A percentile compares a stretch with the other conserved stretches of the same genome.
Conservation (phyloP, 352 stramenopile species). For the Phytopythium aichiense region DNA sequence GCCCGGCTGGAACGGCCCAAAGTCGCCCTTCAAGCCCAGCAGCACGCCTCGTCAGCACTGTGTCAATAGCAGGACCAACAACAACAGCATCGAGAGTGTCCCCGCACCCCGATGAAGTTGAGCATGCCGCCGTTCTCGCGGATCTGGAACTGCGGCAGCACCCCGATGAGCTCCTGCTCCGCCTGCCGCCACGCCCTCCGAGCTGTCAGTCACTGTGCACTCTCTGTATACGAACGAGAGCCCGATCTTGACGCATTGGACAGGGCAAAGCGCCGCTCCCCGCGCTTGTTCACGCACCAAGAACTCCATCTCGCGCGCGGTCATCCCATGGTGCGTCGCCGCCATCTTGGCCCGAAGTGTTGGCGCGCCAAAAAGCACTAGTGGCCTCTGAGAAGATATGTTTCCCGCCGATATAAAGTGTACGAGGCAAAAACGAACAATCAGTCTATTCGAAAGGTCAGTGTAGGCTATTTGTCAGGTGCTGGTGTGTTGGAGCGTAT, state of each 20-base stretch:
- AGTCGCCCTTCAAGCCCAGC: conserved; percentile 49
- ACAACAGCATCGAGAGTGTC: no score
- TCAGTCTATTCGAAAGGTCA: no score
- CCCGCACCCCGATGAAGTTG: conserved; percentile 69
- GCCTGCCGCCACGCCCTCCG: conserved; percentile 28
- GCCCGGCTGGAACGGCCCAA: conserved; percentile 84
- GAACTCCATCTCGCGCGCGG: conserved; percentile 79
- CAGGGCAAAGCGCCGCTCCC: background rate
- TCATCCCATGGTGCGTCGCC: conserved; percentile 21
- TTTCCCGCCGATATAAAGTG: background rate
- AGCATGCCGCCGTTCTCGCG: conserved; percentile 72
- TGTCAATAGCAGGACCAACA: background rate
- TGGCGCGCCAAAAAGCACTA: background rate
- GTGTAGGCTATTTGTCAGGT: no score
- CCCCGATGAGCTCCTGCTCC: conserved; percentile 83
- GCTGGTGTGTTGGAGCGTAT: background rate
- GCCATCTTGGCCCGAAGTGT: conserved; percentile 14
- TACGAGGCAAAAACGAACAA: background rate
- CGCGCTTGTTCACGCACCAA: conserved; percentile 26
- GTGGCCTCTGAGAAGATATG: background rate
- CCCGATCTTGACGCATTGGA: background rate
- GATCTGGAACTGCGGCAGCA: conserved; percentile 84
- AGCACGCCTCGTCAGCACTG: background rate
- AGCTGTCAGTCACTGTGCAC: background rate
- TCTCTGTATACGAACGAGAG: background rate